Conservation (phyloP, 2,329 filamentous ascomycete species). For the Exserohilum turcica region DNA sequence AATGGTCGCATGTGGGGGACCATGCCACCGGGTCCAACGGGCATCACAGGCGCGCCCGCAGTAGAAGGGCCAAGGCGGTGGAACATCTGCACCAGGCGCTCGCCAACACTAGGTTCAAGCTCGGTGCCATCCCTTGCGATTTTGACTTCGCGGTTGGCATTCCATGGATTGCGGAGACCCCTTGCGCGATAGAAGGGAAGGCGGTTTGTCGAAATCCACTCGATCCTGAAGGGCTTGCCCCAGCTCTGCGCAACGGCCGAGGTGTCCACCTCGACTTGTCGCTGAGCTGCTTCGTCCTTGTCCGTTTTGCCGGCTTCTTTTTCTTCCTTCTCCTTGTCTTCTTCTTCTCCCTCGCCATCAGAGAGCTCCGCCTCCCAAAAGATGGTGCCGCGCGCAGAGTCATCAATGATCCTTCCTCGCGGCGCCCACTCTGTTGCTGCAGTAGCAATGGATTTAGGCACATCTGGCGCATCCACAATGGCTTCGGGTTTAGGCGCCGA, state of each 20-base stretch:
- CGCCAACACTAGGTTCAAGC: conserved; percentile 80
- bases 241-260: conserved; percentile 64
- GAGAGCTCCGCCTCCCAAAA: conserved; percentile 87
- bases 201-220: conserved; percentile 83
- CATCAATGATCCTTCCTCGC: conserved; percentile 85
- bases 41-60: conserved; percentile 27
- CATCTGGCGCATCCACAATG: conserved; percentile 61
- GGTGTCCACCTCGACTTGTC: conserved; percentile 44
- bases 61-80: conserved; percentile 48
- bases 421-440: conserved; percentile 78
- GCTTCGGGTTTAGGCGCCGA: conserved; percentile 68
- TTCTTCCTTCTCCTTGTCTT: conserved; percentile 53
- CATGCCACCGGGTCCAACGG: conserved; percentile 28
- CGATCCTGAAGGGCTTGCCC: conserved; percentile 88
- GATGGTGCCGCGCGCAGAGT: conserved; percentile 90
- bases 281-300: conserved; percentile 33
- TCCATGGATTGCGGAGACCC: conserved; percentile 90
- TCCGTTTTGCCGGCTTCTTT: conserved; percentile 52
- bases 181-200: conserved; percentile 89
- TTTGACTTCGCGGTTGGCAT: conserved; percentile 92
- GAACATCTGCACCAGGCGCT: conserved; percentile 78
- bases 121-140: conserved; percentile 95
- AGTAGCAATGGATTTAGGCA: conserved; percentile 80
- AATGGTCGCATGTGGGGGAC: conserved; percentile 40
- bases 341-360: conserved; percentile 56